Conservation (phyloP, 2,329 filamentous ascomycete species). For the Aspergillus tamarii region DNA sequence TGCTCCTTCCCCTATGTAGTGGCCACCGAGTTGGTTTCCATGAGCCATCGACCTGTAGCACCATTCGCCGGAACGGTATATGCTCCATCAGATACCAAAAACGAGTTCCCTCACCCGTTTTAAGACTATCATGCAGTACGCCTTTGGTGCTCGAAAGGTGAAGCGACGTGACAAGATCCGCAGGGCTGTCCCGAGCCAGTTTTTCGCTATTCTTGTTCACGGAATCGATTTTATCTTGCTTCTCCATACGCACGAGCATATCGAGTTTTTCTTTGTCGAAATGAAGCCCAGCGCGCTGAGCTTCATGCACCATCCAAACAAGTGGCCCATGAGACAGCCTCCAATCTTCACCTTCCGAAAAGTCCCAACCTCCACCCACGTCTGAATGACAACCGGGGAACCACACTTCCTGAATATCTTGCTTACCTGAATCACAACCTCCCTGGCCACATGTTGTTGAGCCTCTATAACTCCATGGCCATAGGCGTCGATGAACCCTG, state of each 20-base stretch:
- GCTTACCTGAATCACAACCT: neutral
- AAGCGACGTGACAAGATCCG: neutral
- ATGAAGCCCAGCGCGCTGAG: conserved; percentile 63
- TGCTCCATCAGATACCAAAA: conserved; percentile 78
- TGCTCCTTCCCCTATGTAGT: conserved; percentile 69
- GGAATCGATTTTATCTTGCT: neutral
- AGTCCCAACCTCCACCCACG: conserved; percentile 72
- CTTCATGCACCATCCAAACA: conserved; percentile 70
- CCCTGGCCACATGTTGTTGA: conserved; percentile 1
- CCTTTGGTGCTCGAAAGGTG: conserved; percentile 28
- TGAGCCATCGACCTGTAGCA: conserved; percentile 54
- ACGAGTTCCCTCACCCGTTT: conserved; percentile 63
- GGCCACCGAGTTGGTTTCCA: conserved; percentile 78
- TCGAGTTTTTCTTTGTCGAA: conserved; percentile 55
- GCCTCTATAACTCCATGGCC: neutral
- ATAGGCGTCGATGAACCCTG: neutral
- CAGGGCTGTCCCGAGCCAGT: neutral
- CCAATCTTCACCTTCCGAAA: conserved; percentile 51
- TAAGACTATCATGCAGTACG: conserved; percentile 68
- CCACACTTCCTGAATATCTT: conserved; percentile 72
- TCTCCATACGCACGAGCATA: conserved; percentile 2
- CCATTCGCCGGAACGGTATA: conserved; percentile 74
- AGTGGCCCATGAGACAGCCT: conserved; percentile 65
- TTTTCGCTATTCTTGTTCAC: neutral
- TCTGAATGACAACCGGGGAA: conserved; percentile 76